phyloP scores from a whole-genome alignment of 768 basidiomycete genomes.

The Serendipita sp. region DNA sequence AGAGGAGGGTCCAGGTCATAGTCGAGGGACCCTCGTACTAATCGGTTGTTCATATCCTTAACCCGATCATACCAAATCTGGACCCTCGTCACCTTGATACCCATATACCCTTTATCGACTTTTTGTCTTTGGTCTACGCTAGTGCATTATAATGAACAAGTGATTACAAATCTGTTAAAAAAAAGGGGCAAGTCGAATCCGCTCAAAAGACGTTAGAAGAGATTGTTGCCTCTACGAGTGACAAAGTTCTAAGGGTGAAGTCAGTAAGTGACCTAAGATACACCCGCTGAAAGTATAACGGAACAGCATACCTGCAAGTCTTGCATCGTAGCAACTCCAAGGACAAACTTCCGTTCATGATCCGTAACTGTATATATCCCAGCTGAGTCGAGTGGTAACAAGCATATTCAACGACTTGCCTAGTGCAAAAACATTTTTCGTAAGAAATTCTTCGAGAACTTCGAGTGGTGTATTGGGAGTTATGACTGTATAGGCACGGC shows the following conservation, averaged over 20 bases:
- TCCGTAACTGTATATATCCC: conserved; percentile 52
- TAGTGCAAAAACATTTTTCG: conserved; percentile 56
- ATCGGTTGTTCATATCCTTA: background rate
- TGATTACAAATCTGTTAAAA: too few species aligned
- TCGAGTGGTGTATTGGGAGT: conserved; percentile 65
- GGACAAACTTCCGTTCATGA: conserved; percentile 60
- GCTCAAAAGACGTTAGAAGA: background rate
- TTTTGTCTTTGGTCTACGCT: background rate
- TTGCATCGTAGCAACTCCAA: conserved; percentile 61
- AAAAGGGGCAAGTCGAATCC: background rate
- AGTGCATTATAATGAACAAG: too few species aligned
- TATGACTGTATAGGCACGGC: conserved; percentile 60
- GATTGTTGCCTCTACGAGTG: conserved; percentile 30
- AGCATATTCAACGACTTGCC: conserved; percentile 26
- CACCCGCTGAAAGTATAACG: background rate
- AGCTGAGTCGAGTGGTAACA: conserved; percentile 6
- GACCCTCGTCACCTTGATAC: background rate
- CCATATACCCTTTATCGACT: background rate
- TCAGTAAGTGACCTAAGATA: background rate
- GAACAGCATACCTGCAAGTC: conserved; percentile 37
- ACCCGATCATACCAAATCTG: background rate
- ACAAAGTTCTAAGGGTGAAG: conserved; percentile 28
- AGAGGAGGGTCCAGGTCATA: background rate
- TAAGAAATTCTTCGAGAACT: conserved; percentile 69
- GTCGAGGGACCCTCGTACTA: background rate